Percentiles rank a stretch among this genome's conserved stretches.
Conservation (phyloP, 768 basidiomycete genomes). For the Leccinellum rugosiceps region DNA sequence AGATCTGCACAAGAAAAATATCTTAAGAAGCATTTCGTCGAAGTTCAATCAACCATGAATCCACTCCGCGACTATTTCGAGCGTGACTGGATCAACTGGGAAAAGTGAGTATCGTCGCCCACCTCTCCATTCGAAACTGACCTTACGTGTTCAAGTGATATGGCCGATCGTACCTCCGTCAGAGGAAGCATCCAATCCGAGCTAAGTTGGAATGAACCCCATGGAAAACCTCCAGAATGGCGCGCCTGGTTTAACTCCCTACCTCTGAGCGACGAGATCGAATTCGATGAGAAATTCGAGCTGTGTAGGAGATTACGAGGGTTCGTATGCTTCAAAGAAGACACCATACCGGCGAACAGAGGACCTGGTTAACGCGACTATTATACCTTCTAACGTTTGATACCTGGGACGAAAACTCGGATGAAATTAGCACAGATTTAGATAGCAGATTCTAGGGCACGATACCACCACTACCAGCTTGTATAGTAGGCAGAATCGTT, state of each 20-base stretch:
- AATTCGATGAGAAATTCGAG: constrained; percentile 28
- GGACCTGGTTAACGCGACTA: constrained; percentile 8
- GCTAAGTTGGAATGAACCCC: constrained; percentile 51
- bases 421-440: constrained; percentile 16
- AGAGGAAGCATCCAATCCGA: constrained; percentile 45
- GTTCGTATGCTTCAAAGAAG: constrained; percentile 50
- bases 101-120: constrained; percentile 45
- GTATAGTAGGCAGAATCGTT: constrained; percentile 24
- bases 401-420: constrained; percentile 16
- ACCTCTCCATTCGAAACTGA: constrained; percentile 7
- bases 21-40: constrained; percentile 20
- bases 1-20: constrained; percentile 33
- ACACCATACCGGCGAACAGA: constrained; percentile 3
- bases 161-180: constrained; percentile 69
- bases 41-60: constrained; percentile 21
- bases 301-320: constrained; percentile 44
- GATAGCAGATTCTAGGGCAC: constrained; percentile 18
- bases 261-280: constrained; percentile 11
- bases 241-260: constrained; percentile 46
- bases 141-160: constrained; percentile 49
- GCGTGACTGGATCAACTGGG: constrained; percentile 65
- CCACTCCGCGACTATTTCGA: constrained; percentile 61
- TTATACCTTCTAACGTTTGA: constrained; percentile 15
- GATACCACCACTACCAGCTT: constrained; percentile 23
- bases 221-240: constrained; percentile 49